Percentiles rank a stretch among this genome's conserved stretches.
phyloP scores from a whole-genome alignment of 2,329 filamentous ascomycete genomes.

The Periconia macrospinosa region DNA sequence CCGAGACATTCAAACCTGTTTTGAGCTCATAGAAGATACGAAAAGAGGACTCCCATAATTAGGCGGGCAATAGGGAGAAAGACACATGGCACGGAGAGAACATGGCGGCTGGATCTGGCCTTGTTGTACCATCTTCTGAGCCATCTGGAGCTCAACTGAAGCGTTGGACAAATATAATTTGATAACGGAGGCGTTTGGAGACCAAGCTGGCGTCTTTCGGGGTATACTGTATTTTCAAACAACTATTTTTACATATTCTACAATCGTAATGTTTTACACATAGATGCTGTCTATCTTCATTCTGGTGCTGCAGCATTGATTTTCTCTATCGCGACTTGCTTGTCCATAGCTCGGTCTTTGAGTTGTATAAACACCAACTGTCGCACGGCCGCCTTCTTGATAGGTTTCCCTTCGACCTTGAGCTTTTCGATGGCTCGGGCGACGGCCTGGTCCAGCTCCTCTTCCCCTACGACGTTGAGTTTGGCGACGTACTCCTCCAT shows the following conservation, averaged over 20 bases:
- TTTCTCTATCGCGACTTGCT: not conserved
- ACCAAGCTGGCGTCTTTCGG: not conserved
- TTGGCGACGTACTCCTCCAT: conserved; percentile 66
- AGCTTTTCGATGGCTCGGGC: not conserved
- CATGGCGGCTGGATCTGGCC: too few species aligned
- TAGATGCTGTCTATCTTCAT: not conserved
- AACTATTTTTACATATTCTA: not conserved
- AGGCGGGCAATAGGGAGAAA: too few species aligned
- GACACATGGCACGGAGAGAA: too few species aligned
- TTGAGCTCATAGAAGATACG: not conserved
- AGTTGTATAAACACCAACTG: not conserved
- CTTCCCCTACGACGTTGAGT: conserved; percentile 61
- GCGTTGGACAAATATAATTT: too few species aligned
- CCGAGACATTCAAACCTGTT: not conserved
- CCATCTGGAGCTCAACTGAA: too few species aligned
- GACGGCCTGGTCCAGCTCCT: conserved; percentile 54
- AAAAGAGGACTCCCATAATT: too few species aligned
- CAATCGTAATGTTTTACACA: not conserved
- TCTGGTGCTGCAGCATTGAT: not conserved
- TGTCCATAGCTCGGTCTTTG: not conserved
- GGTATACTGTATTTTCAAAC: not conserved
- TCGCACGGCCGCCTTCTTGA: not conserved
- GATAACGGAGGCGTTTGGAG: not conserved
- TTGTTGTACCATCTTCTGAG: too few species aligned
- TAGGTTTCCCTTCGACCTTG: not conserved